phyloP scores from a whole-genome alignment of 2,329 filamentous ascomycete species.

The Claviceps africana region DNA sequence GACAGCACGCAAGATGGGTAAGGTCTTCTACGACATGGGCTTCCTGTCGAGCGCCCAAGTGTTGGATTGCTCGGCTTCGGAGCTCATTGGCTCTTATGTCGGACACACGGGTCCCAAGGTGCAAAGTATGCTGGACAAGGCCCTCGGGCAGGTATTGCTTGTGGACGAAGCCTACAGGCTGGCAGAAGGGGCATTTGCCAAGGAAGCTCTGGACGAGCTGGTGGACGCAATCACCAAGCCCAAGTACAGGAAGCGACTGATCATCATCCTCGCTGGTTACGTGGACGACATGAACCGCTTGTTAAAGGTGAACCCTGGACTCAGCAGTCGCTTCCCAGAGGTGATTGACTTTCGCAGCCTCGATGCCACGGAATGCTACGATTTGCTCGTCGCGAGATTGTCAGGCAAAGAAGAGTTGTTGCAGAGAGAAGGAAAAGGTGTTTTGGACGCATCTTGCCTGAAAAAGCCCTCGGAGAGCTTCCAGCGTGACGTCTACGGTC shows the following conservation, averaged over 20 bases:
- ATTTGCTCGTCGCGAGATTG: constrained; percentile 25
- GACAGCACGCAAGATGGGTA: constrained; percentile 58
- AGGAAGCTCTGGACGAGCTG: constrained; percentile 40
- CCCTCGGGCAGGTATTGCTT: constrained; percentile 52
- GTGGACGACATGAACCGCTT: constrained; percentile 50
- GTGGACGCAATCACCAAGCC: constrained; percentile 40
- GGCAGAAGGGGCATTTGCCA: constrained; percentile 38
- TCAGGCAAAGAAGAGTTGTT: constrained; percentile 13
- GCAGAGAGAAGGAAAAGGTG: constrained; percentile 5
- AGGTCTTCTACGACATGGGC: constrained; percentile 63
- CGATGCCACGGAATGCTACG: constrained; percentile 24
- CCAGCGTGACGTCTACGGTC: constrained; percentile 4
- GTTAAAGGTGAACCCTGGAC: constrained; percentile 45
- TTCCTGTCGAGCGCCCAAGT: constrained; percentile 47
- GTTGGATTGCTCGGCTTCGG: constrained; percentile 51
- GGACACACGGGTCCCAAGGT: constrained; percentile 60
- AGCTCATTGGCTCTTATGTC: constrained; percentile 53
- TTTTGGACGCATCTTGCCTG: constrained; percentile 13
- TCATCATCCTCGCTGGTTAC: constrained; percentile 59
- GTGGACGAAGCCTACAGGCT: constrained; percentile 62
- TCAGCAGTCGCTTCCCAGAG: constrained; percentile 52
- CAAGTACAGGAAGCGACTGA: constrained; percentile 42
- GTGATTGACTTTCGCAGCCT: constrained; percentile 41
- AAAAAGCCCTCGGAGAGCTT: constrained; percentile 9
- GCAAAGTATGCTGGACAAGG: constrained; percentile 39